These are phyloP conservation scores for Cryptococcus sp. DNA, from an alignment of 1,284 basidiomycete species.

Conservation along the genomic window DNA sequence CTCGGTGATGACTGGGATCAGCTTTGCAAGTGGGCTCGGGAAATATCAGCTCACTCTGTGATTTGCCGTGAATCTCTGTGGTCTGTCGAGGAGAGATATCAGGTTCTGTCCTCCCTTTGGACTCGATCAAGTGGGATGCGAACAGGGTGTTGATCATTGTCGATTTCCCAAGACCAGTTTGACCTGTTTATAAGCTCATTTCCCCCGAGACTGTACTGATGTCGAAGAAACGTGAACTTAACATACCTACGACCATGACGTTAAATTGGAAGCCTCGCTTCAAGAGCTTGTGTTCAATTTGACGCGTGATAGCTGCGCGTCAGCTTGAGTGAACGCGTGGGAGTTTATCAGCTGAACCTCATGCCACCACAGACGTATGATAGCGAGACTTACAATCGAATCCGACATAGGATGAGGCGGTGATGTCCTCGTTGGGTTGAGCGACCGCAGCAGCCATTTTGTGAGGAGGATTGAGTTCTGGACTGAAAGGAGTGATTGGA, in stretches of 20 bases:
- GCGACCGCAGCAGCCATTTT: conserved; percentile 30
- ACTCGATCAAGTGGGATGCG: conserved; percentile 94
- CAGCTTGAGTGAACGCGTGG: too few relatives aligned
- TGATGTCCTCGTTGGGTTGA: conserved; percentile 58
- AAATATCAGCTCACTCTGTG: conserved; percentile 67
- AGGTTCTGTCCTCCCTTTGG: conserved; percentile 85
- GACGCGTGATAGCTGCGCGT: conserved; percentile 70
- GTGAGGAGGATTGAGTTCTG: too few relatives aligned
- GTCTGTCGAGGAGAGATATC: conserved; percentile 88
- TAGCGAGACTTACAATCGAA: conserved; percentile 69
- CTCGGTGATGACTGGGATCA: conserved; percentile 76
- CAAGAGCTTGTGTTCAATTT: conserved; percentile 98
- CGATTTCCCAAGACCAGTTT: conserved; percentile 96
- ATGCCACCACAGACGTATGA: too few relatives aligned
- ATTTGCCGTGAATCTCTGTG: conserved; percentile 94
- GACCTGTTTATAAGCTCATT: conserved; percentile 57
- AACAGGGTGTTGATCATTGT: conserved; percentile 99
- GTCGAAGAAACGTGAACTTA: conserved; percentile 1
- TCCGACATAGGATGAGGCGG: conserved; percentile 82
- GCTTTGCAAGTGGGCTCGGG: background rate
- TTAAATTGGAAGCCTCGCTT: conserved; percentile 99
- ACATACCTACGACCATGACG: conserved; percentile 86
- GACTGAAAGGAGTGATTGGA: too few relatives aligned
- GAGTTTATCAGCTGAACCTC: too few relatives aligned
- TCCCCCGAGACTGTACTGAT: background rate